Base-by-base conservation (phyloP, 2,329 filamentous ascomycete species). In the Penicillium palitans region DNA sequence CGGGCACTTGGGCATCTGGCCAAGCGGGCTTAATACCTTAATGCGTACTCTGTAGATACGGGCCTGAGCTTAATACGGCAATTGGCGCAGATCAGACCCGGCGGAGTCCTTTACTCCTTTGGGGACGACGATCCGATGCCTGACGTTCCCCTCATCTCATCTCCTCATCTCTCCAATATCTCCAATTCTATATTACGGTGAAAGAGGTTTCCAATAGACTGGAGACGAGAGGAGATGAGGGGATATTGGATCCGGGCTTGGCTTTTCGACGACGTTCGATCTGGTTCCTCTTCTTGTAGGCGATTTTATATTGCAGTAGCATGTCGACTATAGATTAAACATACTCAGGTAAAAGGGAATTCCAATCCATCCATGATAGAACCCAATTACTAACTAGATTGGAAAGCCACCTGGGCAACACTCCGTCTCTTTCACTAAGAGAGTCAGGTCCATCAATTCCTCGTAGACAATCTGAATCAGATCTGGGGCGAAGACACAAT, bases 41-140 rank as follows among this genome's bases (percentile, higher is more conserved):
- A 33, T 33, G 1, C 31, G 31, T 31, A 21, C 19, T 21, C 19
- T 2, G 19, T 21, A 31, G 12, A 5, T 31, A 31, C 4, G 5
- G 31, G 31, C 31, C 31, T 12, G 31, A 12, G 31, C 31, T 13
- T 31, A 31, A 31, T 8, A 39, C 6, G 19, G 39, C 19, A 40
- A 6, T 19, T 21, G 39, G 4, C n/a, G 37, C 9, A 24, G 21
- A 42, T 25, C 40, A 15, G 4, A 17, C 21, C 24, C 24, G 27
- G 44, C 40, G 44, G 44, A 17, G n/a, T 47, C 25, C 9, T 52
- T 44, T 51, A 37, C 53, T 51, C n/a, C 9, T 51, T 56, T 37
- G 2, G 53, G 53, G 6, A 10, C 8, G 45, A 15, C 46, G 21
- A 42, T 44, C 53, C 52, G 19, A 9, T 31, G n/a, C 9, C 24